Conservation (phyloP, 2,329 filamentous ascomycete genomes). For the Colletotrichum abscissum region DNA sequence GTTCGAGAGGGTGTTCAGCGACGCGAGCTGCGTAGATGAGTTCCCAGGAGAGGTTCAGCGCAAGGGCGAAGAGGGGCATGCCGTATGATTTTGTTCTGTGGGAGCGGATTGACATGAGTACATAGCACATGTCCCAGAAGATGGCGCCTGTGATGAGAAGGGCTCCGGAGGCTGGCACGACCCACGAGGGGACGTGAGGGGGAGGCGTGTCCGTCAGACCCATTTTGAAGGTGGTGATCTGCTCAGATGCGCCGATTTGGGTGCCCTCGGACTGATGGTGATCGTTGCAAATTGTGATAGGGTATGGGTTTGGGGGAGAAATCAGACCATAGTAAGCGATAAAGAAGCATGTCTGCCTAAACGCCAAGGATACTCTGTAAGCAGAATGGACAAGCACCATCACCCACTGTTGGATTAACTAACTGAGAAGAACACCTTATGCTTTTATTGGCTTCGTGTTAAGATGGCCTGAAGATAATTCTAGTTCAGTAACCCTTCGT, state of each 20-base stretch:
- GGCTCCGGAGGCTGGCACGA: constrained; percentile 48
- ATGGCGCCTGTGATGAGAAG: constrained; percentile 50
- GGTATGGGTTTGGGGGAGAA: background rate
- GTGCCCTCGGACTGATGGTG: background rate
- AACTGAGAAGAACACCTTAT: background rate
- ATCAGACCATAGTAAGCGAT: background rate
- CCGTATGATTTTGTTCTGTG: constrained; percentile 59
- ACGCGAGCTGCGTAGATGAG: constrained; percentile 60
- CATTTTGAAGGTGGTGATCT: background rate
- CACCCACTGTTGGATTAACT: background rate
- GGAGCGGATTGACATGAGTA: constrained; percentile 59
- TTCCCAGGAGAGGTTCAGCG: constrained; percentile 64
- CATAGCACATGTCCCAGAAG: constrained; percentile 56
- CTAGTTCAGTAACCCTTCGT: background rate
- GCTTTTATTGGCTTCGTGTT: background rate
- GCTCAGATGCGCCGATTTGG: background rate
- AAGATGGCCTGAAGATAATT: background rate
- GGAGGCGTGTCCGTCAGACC: constrained; percentile 1
- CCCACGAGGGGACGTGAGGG: constrained; percentile 45
- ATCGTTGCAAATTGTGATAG: background rate
- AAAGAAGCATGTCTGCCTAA: background rate
- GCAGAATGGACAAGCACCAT: background rate
- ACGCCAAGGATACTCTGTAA: background rate
- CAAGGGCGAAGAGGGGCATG: constrained; percentile 60
- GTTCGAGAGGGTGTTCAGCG: constrained; percentile 55